Conservation (phyloP, 345 rosid genomes). For the Aegle marmelos region DNA sequence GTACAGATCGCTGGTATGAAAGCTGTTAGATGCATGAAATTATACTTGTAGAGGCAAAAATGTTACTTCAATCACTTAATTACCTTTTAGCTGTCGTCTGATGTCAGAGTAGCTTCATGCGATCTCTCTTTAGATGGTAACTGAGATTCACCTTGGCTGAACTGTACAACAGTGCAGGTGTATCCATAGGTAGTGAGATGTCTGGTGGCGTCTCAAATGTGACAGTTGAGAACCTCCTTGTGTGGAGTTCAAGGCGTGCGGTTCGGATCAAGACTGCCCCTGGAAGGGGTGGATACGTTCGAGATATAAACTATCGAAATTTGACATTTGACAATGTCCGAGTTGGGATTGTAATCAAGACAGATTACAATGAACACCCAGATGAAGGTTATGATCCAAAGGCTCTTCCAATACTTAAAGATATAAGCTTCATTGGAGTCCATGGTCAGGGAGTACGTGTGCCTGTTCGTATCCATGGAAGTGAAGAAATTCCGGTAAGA, state of each 20-base stretch:
- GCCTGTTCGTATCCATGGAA: constrained; percentile 92
- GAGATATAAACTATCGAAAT: constrained; percentile 61
- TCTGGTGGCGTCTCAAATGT: constrained; percentile 94
- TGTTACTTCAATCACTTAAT: background rate
- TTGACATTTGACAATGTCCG: constrained; percentile 77
- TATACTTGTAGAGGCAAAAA: background rate
- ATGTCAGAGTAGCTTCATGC: background rate
- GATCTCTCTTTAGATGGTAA: background rate
- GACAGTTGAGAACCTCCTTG: constrained; percentile 70
- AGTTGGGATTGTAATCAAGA: constrained; percentile 88
- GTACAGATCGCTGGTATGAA: background rate
- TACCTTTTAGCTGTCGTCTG: background rate
- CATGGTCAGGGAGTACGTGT: constrained; percentile 94
- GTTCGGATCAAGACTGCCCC: constrained; percentile 96
- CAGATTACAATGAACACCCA: constrained; percentile 95
- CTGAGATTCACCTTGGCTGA: constrained; percentile 21
- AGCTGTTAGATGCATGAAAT: background rate
- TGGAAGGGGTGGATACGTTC: constrained; percentile 90
- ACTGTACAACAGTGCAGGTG: constrained; percentile 73
- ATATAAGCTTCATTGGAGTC: constrained; percentile 73
- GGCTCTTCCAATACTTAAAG: constrained; percentile 61
- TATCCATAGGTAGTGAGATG: constrained; percentile 99
- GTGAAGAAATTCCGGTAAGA: constrained; percentile 75
- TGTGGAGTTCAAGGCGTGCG: constrained; percentile 92
- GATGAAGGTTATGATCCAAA: constrained; percentile 73